phyloP scores from a whole-genome alignment of 1,284 basidiomycete species.

The Cryptococcus maquisensis region DNA sequence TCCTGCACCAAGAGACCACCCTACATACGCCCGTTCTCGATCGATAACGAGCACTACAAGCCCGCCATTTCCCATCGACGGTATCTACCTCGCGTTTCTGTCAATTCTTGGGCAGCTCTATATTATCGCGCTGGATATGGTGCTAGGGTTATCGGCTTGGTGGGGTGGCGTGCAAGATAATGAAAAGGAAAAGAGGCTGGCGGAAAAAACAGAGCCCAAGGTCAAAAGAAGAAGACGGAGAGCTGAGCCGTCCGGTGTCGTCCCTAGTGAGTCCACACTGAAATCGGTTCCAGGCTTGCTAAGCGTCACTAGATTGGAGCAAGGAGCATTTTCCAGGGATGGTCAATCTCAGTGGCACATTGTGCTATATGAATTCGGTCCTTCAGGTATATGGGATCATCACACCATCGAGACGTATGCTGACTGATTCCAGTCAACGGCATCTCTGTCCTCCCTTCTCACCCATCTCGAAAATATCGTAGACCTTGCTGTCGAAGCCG shows the following conservation, averaged over 20 bases:
- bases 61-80: neutral
- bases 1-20: neutral
- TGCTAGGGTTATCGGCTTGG: constrained; percentile 1
- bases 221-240: constrained; percentile 23
- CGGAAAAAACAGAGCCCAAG: constrained; percentile 4
- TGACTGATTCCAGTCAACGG: constrained; percentile 60
- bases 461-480: constrained; percentile 69
- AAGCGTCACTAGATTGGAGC: no score
- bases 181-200: neutral
- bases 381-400: constrained; percentile 61
- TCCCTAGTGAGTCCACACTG: neutral
- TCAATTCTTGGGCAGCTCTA: constrained; percentile 2
- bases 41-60: neutral
- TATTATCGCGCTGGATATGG: constrained; percentile 1
- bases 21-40: neutral
- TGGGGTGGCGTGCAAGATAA: neutral
- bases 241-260: constrained; percentile 1
- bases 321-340: constrained; percentile 67
- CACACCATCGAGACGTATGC: neutral
- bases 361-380: constrained; percentile 93
- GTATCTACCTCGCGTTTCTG: neutral
- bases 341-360: constrained; percentile 87
- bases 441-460: constrained; percentile 72
- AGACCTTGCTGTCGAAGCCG: constrained; percentile 64
- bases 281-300: no score